Evolutionary conservation across 768 basidiomycete species (phyloP), one percentile per base, ranked within the genome.

Genomic region (Royoungia palumana): DNA sequence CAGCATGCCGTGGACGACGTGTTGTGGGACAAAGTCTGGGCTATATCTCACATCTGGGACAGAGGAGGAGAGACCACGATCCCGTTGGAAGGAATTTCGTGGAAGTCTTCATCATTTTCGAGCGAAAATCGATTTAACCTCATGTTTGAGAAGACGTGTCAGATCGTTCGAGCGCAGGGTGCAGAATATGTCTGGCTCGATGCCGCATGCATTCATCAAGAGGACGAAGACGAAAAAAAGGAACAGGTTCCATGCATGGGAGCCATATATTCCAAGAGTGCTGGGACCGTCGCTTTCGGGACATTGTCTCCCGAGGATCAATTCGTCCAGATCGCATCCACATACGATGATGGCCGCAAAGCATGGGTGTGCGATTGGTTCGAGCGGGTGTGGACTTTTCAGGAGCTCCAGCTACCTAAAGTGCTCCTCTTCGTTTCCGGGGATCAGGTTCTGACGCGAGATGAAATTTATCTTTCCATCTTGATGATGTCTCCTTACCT

Each of bases 361-460:
- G 50, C 50, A 5, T 44, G 53, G 44, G 53, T 54, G 16, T 53
- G 47, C 17, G 30, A 44, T 25, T 54, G 53, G 53, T 53, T 53
- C n/a, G 53, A 54, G 45, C 41, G 50, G 13, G 53, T 54, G 4
- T 54, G 53, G 50, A 54, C 53, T 5, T 53, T 53, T 30, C 50
- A 54, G 37, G 50, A 54, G 20, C 50, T 54, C 17, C 53, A 47
- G 37, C 21, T 54, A 11, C 50, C 50, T 3, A 34, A 35, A 21
- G 25, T 22, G 22, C 10, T 53, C 8, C 13, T 54, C 6, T 53
- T 54, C 34, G 36, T 54, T 17, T 53, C 50, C 6, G 50, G 53
- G 28, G 53, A 52, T 30, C 50, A 34, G 10, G 3, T 44, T 17
- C n/a, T 53, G 7, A 40, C 53, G 11, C 36, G 41, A 5, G 19